phyloP scores from a whole-genome alignment of 2,329 filamentous ascomycete species.

The Hypoxylon sp. region DNA sequence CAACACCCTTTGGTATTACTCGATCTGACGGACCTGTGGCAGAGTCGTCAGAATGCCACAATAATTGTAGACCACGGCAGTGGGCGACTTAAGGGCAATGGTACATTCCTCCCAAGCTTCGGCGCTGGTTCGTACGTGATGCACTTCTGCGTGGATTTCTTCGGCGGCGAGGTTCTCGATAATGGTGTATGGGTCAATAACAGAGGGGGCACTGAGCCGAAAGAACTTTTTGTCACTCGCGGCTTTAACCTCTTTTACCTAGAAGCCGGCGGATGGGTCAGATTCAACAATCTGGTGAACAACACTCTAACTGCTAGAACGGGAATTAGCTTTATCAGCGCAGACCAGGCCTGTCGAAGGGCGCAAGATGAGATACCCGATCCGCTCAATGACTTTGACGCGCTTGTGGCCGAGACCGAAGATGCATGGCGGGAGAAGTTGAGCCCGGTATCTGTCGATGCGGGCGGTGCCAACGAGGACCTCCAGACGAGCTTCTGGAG shows the following conservation, averaged over 20 bases:
- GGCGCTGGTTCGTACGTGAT: slow-evolving; percentile 71
- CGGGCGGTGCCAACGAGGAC: slow-evolving; percentile 63
- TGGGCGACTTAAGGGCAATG: slow-evolving; percentile 70
- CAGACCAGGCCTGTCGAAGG: slow-evolving; percentile 72
- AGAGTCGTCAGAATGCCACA: slow-evolving; percentile 64
- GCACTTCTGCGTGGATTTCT: slow-evolving; percentile 74
- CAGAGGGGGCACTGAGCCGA: slow-evolving; percentile 57
- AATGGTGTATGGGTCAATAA: slow-evolving; percentile 60
- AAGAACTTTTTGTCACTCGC: slow-evolving; percentile 57
- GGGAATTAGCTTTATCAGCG: slow-evolving; percentile 75
- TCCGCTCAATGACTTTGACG: slow-evolving; percentile 71
- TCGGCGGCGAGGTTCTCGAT: slow-evolving; percentile 57
- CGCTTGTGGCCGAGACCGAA: slow-evolving; percentile 64
- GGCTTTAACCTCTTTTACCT: slow-evolving; percentile 61
- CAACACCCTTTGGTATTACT: slow-evolving; percentile 68
- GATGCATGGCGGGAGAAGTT: slow-evolving; percentile 71
- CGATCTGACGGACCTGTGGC: slow-evolving; percentile 72
- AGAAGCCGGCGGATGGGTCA: slow-evolving; percentile 68
- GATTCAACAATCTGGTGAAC: slow-evolving; percentile 63
- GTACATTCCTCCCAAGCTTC: slow-evolving; percentile 72
- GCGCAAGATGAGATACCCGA: slow-evolving; percentile 73
- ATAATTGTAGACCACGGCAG: slow-evolving; percentile 64
- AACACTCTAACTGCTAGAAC: slow-evolving; percentile 70
- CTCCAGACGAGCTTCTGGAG: slow-evolving; percentile 74
- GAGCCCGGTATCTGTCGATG: slow-evolving; percentile 65